These are phyloP conservation scores for Blastobotrys apis DNA, from an alignment of 1,139 yeast species.

Conservation along the genomic window DNA sequence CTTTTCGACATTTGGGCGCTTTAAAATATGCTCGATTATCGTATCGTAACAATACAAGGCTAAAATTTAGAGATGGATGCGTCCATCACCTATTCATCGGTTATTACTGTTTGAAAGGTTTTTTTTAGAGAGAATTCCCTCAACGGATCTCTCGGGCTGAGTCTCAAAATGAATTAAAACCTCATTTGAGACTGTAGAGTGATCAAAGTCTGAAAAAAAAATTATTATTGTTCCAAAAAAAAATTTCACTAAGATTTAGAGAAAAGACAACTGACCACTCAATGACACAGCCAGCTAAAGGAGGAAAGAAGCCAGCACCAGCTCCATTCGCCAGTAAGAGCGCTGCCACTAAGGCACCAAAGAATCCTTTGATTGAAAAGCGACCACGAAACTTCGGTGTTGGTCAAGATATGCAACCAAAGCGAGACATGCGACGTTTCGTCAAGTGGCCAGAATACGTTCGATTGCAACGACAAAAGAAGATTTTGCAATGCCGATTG, in stretches of 20 bases:
- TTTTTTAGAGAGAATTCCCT: too few species aligned
- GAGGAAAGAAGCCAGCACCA: slow-evolving; percentile 83
- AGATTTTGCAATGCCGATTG: slow-evolving; percentile 87
- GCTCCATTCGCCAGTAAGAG: slow-evolving; percentile 65
- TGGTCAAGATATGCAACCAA: slow-evolving; percentile 93
- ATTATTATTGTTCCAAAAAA: background rate
- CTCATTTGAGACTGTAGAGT: slow-evolving; percentile 13
- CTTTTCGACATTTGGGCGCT: too few species aligned
- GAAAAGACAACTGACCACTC: slow-evolving; percentile 44
- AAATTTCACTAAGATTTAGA: background rate
- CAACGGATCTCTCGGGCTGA: slow-evolving; percentile 10
- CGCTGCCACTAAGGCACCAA: slow-evolving; percentile 37
- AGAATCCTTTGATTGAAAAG: slow-evolving; percentile 78
- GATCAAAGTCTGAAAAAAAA: slow-evolving; percentile 4
- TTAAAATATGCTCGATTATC: too few species aligned
- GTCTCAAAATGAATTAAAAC: background rate
- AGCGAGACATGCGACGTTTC: slow-evolving; percentile 91
- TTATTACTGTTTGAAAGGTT: slow-evolving; percentile 11
- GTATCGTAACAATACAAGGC: too few species aligned
- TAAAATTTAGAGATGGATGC: too few species aligned
- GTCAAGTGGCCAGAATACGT: slow-evolving; percentile 99
- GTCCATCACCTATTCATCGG: too few species aligned
- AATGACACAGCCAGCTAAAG: slow-evolving; percentile 77
- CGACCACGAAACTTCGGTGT: slow-evolving; percentile 94
- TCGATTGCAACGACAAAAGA: slow-evolving; percentile 96